Percentiles rank a stretch among this genome's conserved stretches.
These are phyloP conservation scores for Dendrobium officinale DNA, from an alignment of 106 monocot species.

Conservation along the genomic window DNA sequence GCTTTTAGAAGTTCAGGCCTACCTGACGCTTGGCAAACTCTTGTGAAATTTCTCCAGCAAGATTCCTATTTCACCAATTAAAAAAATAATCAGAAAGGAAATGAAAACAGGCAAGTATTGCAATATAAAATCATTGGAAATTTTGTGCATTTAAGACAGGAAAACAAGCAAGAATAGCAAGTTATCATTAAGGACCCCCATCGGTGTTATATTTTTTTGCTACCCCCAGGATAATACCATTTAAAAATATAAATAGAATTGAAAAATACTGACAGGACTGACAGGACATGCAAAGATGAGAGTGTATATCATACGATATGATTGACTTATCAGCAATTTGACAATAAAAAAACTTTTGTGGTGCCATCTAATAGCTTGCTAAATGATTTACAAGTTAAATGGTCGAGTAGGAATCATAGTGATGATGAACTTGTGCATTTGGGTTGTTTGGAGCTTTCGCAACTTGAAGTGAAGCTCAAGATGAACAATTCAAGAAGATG, in stretches of 20 bases:
- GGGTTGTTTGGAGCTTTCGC: neutral
- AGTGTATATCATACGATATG: neutral
- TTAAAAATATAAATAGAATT: neutral
- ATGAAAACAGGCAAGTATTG: neutral
- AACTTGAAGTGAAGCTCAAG: neutral
- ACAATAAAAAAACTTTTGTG: neutral
- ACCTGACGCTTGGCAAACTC: constrained; percentile 91
- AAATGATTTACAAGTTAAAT: neutral
- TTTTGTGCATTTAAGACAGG: neutral
- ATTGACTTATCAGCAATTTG: neutral
- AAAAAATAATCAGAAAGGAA: neutral
- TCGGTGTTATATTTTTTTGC: neutral
- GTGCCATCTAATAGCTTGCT: neutral
- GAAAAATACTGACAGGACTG: neutral
- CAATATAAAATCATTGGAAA: constrained; percentile 4
- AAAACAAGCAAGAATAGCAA: neutral
- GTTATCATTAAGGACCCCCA: neutral
- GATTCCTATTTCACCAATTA: constrained; percentile 46
- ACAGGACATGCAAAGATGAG: neutral
- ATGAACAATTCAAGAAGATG: neutral
- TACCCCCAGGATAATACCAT: neutral
- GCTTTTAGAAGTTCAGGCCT: constrained; percentile 3
- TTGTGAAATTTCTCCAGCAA: constrained; percentile 96
- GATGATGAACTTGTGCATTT: neutral
- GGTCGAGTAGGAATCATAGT: neutral